These are phyloP conservation scores for Penicillium ucsense DNA, from an alignment of 495 filamentous ascomycete genomes.

Conservation along the genomic window DNA sequence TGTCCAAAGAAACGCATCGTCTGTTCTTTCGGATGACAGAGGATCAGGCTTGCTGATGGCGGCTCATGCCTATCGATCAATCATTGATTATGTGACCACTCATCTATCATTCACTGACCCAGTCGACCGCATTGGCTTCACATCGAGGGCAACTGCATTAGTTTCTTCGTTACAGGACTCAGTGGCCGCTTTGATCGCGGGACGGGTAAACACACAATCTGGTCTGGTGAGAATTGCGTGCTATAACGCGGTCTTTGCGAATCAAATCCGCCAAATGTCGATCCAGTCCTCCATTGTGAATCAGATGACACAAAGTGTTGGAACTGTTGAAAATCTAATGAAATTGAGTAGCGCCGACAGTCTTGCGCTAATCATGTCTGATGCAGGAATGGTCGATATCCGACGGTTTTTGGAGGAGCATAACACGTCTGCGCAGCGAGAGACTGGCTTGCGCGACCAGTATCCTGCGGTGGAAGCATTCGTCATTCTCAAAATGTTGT, in stretches of 20 bases:
- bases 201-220: constrained; percentile 8
- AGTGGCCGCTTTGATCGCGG: constrained; percentile 13
- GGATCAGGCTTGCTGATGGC: constrained; percentile 1
- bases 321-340: constrained; percentile 20
- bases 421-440: constrained; percentile 41
- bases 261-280: constrained; percentile 34
- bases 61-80: constrained; percentile 16
- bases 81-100: constrained; percentile 41
- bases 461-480: constrained; percentile 52
- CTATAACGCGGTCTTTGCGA: constrained; percentile 30
- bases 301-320: background rate
- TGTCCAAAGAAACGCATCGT: constrained; percentile 8
- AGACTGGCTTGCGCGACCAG: constrained; percentile 56
- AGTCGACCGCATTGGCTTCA: constrained; percentile 33
- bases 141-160: constrained; percentile 23
- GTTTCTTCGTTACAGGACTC: constrained; percentile 19
- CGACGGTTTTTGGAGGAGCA: constrained; percentile 54
- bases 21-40: background rate
- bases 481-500: constrained; percentile 53
- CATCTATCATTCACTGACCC: constrained; percentile 44
- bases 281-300: constrained; percentile 24
- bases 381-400: constrained; percentile 39
- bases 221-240: constrained; percentile 16
- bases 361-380: constrained; percentile 28
- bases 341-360: constrained; percentile 22